Evolutionary conservation across 2,329 filamentous ascomycete genomes (phyloP).

Genomic region (Colletotrichum spaethianum): DNA sequence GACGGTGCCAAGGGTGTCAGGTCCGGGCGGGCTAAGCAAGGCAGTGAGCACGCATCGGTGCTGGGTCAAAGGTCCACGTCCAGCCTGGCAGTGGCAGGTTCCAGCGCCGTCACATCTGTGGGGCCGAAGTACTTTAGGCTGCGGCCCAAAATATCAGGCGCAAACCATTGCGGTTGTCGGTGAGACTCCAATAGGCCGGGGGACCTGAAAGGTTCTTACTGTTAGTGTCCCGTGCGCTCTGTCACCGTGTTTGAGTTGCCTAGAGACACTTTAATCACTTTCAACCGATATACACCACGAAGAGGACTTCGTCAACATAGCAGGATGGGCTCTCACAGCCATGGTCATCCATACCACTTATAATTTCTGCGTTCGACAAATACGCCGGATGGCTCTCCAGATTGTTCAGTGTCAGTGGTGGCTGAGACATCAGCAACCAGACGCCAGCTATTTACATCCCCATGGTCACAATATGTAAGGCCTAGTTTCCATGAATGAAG

Average conservation of each 20-base stretch:
- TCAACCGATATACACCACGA: neutral
- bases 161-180: neutral
- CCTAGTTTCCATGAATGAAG: neutral
- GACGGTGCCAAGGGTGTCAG: constrained; percentile 32
- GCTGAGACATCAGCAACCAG: neutral
- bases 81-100: constrained; percentile 26
- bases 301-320: neutral
- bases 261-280: neutral
- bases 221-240: neutral
- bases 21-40: constrained; percentile 29
- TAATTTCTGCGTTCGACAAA: neutral
- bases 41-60: constrained; percentile 20
- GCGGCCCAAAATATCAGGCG: constrained; percentile 37
- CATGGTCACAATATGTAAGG: neutral
- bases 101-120: constrained; percentile 20
- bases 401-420: neutral
- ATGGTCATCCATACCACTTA: neutral
- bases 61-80: constrained; percentile 1
- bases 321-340: neutral
- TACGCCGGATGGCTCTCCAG: neutral
- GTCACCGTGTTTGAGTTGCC: neutral
- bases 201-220: too few species aligned
- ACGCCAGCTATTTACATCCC: neutral
- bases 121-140: constrained; percentile 1
- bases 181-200: neutral